These are phyloP conservation scores for Trebouxia gelatinosa DNA, from an alignment of 163 green algal species.

Conservation along the genomic window DNA sequence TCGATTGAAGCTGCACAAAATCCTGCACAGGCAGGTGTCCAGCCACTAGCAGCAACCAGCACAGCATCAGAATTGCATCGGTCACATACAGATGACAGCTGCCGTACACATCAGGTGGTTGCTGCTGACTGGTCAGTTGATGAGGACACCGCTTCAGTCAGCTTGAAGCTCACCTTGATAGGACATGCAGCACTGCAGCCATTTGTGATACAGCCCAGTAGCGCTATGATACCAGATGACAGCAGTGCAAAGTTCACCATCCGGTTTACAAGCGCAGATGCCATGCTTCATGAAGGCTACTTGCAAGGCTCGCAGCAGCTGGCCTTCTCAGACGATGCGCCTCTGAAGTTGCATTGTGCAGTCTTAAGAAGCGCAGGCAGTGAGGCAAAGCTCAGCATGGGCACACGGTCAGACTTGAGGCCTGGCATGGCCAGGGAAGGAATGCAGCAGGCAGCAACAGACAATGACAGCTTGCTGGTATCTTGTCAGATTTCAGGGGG, in stretches of 20 bases:
- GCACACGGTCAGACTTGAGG: no score
- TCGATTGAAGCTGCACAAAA: background rate
- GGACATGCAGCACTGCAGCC: background rate
- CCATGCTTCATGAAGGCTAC: conserved; percentile 37
- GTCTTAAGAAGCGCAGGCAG: no score
- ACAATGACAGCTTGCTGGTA: background rate
- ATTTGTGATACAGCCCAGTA: background rate
- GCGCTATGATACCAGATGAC: conserved; percentile 31
- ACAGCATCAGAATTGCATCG: no score
- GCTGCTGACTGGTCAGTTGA: background rate
- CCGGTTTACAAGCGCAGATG: conserved; percentile 29
- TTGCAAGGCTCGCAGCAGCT: conserved; percentile 41
- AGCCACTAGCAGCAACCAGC: background rate
- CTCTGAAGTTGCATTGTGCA: no score
- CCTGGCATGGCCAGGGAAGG: no score
- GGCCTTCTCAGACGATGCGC: background rate
- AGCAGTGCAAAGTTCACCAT: conserved; percentile 41
- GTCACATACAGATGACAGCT: no score
- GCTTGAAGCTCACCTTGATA: background rate
- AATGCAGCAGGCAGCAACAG: background rate
- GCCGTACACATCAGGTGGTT: background rate
- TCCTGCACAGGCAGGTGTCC: no score
- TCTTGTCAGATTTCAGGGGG: conserved; percentile 27
- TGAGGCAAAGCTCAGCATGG: no score
- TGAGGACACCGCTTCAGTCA: background rate